Conservation (phyloP, 768 basidiomycete species). For the Tricholoma furcatifolium region DNA sequence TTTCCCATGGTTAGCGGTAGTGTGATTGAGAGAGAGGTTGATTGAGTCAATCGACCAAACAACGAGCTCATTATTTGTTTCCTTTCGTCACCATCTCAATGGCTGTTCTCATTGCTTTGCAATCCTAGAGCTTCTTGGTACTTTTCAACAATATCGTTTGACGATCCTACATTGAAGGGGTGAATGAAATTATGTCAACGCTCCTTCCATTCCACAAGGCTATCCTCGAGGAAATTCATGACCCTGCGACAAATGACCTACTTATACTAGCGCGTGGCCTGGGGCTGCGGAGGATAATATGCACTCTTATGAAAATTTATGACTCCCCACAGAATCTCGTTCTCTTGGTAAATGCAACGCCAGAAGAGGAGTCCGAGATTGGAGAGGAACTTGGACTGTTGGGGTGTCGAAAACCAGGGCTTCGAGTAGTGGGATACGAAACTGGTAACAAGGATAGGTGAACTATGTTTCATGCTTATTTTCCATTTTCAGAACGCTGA, state of each 20-base stretch:
- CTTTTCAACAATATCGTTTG: not conserved
- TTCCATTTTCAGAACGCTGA: not conserved
- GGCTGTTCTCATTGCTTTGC: not conserved
- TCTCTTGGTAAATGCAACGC: slow-evolving; percentile 78
- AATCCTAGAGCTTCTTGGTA: not conserved
- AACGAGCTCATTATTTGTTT: not conserved
- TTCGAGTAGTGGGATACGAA: slow-evolving; percentile 83
- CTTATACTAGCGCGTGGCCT: slow-evolving; percentile 87
- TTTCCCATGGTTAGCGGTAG: slow-evolving; percentile 61
- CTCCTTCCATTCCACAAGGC: slow-evolving; percentile 67
- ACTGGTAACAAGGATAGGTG: slow-evolving; percentile 76
- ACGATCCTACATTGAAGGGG: not conserved
- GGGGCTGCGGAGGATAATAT: slow-evolving; percentile 79
- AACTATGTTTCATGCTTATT: slow-evolving; percentile 18
- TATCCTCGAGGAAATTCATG: slow-evolving; percentile 68
- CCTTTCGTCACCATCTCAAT: not conserved
- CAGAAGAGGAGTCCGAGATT: slow-evolving; percentile 88
- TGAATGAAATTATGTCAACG: slow-evolving; percentile 36
- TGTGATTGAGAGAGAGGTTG: not conserved
- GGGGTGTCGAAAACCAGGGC: slow-evolving; percentile 85
- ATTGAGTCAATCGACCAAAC: slow-evolving; percentile 1
- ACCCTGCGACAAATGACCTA: slow-evolving; percentile 71
- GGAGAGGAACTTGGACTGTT: slow-evolving; percentile 91
- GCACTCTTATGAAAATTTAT: slow-evolving; percentile 90
- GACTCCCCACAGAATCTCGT: slow-evolving; percentile 83